phyloP scores from a whole-genome alignment of 108 stramenopile species.

The Cyclotella choctawhatcheeana region DNA sequence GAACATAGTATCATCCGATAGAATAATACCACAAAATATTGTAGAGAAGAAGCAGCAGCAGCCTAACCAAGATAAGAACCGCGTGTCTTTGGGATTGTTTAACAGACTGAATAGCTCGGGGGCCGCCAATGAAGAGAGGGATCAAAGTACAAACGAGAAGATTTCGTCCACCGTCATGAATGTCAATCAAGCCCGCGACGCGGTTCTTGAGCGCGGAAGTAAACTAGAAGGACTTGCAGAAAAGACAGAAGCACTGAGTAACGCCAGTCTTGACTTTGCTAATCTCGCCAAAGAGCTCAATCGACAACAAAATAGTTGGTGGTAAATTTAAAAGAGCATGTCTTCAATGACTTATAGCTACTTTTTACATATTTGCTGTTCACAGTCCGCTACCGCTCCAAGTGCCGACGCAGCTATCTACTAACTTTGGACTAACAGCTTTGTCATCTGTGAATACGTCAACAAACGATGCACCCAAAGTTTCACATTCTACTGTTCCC shows the following conservation, averaged over 20 bases:
- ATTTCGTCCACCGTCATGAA: slow-evolving; percentile 27
- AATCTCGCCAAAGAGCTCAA: slow-evolving; percentile 81
- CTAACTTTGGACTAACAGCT: slow-evolving; percentile 36
- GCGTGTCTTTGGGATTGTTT: slow-evolving; percentile 22
- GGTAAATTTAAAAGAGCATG: no score
- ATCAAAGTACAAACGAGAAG: slow-evolving; percentile 51
- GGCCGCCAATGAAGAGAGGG: slow-evolving; percentile 39
- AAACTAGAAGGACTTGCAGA: slow-evolving; percentile 73
- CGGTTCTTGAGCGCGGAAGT: slow-evolving; percentile 75
- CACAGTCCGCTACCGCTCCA: slow-evolving; percentile 32
- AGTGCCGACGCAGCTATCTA: slow-evolving; percentile 38
- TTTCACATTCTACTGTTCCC: slow-evolving; percentile 20
- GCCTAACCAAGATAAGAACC: slow-evolving; percentile 12
- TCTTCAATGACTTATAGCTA: no score
- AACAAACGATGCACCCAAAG: slow-evolving; percentile 29
- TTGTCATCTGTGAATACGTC: slow-evolving; percentile 50
- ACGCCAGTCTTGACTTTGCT: slow-evolving; percentile 82
- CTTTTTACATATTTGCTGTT: background rate
- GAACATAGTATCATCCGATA: background rate
- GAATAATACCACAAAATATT: slow-evolving; percentile 2
- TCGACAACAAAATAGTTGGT: slow-evolving; percentile 59
- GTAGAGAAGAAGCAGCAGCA: slow-evolving; percentile 17
- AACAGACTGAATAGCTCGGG: background rate
- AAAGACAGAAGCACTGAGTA: slow-evolving; percentile 73
- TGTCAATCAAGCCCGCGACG: slow-evolving; percentile 65